Evolutionary conservation across 2,329 filamentous ascomycete species (phyloP), one percentile per base, ranked within the genome.

Genomic region (Karstenula rhodostoma): DNA sequence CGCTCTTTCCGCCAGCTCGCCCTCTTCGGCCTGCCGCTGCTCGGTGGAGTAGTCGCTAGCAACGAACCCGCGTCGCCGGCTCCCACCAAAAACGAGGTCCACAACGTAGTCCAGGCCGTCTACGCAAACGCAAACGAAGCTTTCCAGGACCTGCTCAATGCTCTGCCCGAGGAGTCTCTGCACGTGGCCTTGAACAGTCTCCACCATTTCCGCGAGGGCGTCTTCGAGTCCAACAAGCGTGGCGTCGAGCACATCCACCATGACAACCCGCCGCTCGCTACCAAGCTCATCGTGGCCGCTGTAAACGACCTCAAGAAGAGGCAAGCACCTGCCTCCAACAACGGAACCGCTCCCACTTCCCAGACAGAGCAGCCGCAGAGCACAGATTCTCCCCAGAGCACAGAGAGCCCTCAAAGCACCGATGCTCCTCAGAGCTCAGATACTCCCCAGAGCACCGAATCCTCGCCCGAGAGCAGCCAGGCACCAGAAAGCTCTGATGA

Each of bases 121-220:
- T 76, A 76, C 60, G 67, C 72, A 27, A 73, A 72, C 51, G 73
- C 71, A n/a, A 70, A 77, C 19, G 70, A 78, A 57, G 78, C 76
- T 19, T 86, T 89, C 77, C 81, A 84, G 64, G 82, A 86, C 60
- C 75, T 88, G 57, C 78, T 89, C 56, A 80, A 84, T 62, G 81
- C 82, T 25, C 79, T 89, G 58, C 86, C 88, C 23, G 83, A 84
- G 57, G 82, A 86, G 51, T 83, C 86, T 44, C 80, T 94, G 56
- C 89, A 92, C 74, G 84, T 85, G 49, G 85, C 90, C 56, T 82
- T 93, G 33, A 88, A 91, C 74, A 80, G 83, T 62, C 84, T 86
- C 48, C 83, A 84, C 50, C 86, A 86, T 71, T 92, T 89, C 78
- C 85, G 87, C 73, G 85, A 91, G 71, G 90, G 89, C 60, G 84